phyloP scores from a whole-genome alignment of 257 asterid genomes.

The Ilex aquifolium region DNA sequence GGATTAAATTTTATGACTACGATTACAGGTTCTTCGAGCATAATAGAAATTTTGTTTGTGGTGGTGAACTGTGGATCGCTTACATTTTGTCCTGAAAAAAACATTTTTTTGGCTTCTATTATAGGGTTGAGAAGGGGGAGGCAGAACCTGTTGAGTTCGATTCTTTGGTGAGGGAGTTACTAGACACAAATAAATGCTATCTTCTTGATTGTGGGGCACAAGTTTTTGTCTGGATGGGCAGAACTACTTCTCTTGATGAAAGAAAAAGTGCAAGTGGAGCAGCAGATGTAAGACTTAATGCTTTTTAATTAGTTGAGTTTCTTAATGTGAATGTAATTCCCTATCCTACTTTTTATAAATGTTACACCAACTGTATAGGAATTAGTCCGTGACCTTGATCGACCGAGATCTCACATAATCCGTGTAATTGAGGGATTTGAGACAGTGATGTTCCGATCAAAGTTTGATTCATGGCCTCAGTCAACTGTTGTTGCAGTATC shows the following conservation, averaged over 20 bases:
- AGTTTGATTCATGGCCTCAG: constrained; percentile 86
- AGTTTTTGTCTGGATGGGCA: constrained; percentile 90
- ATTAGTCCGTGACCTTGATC: constrained; percentile 50
- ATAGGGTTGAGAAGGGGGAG: constrained; percentile 70
- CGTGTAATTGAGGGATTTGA: constrained; percentile 96
- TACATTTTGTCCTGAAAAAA: too few species aligned
- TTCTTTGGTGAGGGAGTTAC: constrained; percentile 68
- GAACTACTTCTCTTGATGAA: constrained; percentile 79
- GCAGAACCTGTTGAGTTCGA: constrained; percentile 55
- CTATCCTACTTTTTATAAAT: constrained; percentile 13
- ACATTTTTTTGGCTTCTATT: constrained; percentile 8
- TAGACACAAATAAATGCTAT: constrained; percentile 82
- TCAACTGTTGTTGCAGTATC: constrained; percentile 58
- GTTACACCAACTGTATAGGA: constrained; percentile 40
- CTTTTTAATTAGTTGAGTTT: constrained; percentile 18
- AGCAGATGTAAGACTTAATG: constrained; percentile 61
- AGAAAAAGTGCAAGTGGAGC: constrained; percentile 84
- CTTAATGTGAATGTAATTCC: constrained; percentile 13
- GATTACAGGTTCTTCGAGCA: too few species aligned
- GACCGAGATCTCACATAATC: constrained; percentile 54
- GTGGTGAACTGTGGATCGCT: too few species aligned
- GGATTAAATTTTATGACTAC: too few species aligned
- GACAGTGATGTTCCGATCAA: constrained; percentile 74
- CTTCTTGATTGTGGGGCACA: constrained; percentile 85
- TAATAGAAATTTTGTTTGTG: background rate